Conservation (phyloP, 805 yeast species). For the Nakazawaea molendinolei region DNA sequence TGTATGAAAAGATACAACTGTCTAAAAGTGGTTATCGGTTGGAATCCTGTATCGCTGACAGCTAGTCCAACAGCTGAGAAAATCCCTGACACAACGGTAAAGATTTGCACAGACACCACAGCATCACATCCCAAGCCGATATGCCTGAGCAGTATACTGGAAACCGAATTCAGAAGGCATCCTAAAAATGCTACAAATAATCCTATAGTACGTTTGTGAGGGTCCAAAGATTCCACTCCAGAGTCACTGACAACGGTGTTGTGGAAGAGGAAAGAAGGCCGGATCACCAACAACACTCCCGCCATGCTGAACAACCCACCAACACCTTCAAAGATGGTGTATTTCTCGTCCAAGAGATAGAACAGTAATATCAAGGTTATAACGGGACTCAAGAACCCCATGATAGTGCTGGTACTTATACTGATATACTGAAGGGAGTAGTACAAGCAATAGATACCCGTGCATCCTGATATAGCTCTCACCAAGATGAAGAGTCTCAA, state of each 20-base stretch:
- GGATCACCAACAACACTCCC: constrained; percentile 38
- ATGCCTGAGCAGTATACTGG: constrained; percentile 32
- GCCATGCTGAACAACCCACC: constrained; percentile 31
- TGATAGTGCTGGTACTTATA: constrained; percentile 37
- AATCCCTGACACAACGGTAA: constrained; percentile 30
- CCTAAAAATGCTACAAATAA: constrained; percentile 33
- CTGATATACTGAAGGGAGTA: constrained; percentile 37
- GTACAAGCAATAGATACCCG: constrained; percentile 39
- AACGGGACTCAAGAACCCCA: constrained; percentile 38
- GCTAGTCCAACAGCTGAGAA: constrained; percentile 25
- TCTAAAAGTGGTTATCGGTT: constrained; percentile 16
- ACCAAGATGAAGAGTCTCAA: constrained; percentile 25
- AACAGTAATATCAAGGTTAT: constrained; percentile 38
- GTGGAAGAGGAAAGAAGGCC: constrained; percentile 33
- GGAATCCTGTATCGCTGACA: constrained; percentile 26
- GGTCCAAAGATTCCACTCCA: constrained; percentile 31
- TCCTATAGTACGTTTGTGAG: constrained; percentile 34
- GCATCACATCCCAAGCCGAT: constrained; percentile 39
- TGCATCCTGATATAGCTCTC: constrained; percentile 32
- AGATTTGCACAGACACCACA: constrained; percentile 35
- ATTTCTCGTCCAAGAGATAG: constrained; percentile 31
- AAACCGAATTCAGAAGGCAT: constrained; percentile 33
- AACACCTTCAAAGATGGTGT: constrained; percentile 32
- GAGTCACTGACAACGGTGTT: constrained; percentile 20
- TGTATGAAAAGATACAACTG: constrained; percentile 33